Evolutionary conservation across 1,284 basidiomycete genomes (phyloP).

Genomic region (Tremellales sp.): DNA sequence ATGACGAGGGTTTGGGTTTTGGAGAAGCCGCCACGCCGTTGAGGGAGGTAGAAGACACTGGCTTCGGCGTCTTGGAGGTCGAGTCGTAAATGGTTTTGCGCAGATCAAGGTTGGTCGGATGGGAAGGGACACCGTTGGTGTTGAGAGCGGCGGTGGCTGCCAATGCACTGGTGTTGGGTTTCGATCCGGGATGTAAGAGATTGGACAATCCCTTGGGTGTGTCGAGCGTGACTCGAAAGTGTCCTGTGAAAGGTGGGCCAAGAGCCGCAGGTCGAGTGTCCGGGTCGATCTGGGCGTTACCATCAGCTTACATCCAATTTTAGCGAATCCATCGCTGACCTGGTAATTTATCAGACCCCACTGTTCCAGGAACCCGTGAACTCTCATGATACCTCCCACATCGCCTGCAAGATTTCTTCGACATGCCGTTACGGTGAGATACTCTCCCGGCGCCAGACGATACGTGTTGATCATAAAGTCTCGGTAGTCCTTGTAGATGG

Average conservation of each 20-base stretch:
- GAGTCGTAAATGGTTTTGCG: slow-evolving; percentile 85
- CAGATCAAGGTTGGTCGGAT: slow-evolving; percentile 67
- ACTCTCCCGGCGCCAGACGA: slow-evolving; percentile 87
- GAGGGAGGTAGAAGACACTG: slow-evolving; percentile 64
- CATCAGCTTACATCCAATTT: slow-evolving; percentile 31
- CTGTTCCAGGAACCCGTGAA: slow-evolving; percentile 97
- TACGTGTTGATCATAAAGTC: slow-evolving; percentile 99
- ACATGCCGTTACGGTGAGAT: slow-evolving; percentile 96
- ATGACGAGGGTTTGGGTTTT: slow-evolving; percentile 53
- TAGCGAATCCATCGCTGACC: slow-evolving; percentile 52
- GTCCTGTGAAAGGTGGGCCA: slow-evolving; percentile 95
- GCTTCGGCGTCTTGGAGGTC: slow-evolving; percentile 64
- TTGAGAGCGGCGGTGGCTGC: slow-evolving; percentile 52
- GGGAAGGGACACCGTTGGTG: slow-evolving; percentile 53
- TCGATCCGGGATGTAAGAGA: slow-evolving; percentile 77
- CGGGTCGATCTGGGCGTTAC: slow-evolving; percentile 75
- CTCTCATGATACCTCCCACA: slow-evolving; percentile 97
- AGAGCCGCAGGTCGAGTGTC: slow-evolving; percentile 90
- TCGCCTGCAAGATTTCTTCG: slow-evolving; percentile 94
- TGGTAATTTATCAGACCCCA: slow-evolving; percentile 99
- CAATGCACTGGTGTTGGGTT: slow-evolving; percentile 49
- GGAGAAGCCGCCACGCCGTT: slow-evolving; percentile 50
- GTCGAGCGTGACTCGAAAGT: slow-evolving; percentile 96
- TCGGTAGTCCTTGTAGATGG: slow-evolving; percentile 98
- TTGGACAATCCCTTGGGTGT: slow-evolving; percentile 94